These are phyloP conservation scores for Polyplosphaeria fusca DNA, from an alignment of 495 filamentous ascomycete species.

Conservation along the genomic window DNA sequence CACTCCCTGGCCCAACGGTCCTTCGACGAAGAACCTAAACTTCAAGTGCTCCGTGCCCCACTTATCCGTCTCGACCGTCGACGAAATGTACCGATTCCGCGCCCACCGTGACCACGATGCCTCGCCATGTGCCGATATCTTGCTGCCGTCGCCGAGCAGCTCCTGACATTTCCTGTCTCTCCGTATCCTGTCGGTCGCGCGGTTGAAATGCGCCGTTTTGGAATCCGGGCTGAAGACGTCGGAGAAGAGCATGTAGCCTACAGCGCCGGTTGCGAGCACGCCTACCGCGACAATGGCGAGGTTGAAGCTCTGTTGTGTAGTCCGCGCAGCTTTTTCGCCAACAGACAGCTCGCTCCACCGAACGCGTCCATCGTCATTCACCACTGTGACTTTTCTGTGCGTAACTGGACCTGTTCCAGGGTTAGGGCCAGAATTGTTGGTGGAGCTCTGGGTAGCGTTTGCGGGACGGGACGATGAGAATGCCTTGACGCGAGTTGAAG, in stretches of 20 bases:
- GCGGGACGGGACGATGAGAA: conserved; percentile 6
- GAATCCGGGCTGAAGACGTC: conserved; percentile 87
- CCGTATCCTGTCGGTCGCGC: conserved; percentile 75
- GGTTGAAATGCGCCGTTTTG: conserved; percentile 83
- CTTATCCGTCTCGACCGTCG: conserved; percentile 63
- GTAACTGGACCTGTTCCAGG: conserved; percentile 15
- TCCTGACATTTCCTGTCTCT: conserved; percentile 64
- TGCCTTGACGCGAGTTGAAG: neutral
- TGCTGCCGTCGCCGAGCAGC: conserved; percentile 69
- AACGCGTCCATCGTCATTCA: conserved; percentile 77
- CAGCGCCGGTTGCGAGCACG: conserved; percentile 68
- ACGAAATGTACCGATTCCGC: conserved; percentile 78
- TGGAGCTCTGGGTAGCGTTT: conserved; percentile 56
- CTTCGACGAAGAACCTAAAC: conserved; percentile 91
- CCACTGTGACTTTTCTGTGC: conserved; percentile 58
- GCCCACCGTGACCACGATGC: conserved; percentile 79
- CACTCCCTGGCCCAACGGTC: conserved; percentile 68
- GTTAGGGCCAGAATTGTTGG: neutral
- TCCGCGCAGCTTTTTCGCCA: conserved; percentile 76
- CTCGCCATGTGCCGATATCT: conserved; percentile 83
- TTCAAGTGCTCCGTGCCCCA: conserved; percentile 75
- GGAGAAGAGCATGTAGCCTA: conserved; percentile 72
- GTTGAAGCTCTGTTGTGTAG: conserved; percentile 89
- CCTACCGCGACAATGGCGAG: conserved; percentile 74
- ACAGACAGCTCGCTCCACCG: conserved; percentile 72